phyloP scores from a whole-genome alignment of 2,329 filamentous ascomycete genomes.

The Penicillium brasilianum region DNA sequence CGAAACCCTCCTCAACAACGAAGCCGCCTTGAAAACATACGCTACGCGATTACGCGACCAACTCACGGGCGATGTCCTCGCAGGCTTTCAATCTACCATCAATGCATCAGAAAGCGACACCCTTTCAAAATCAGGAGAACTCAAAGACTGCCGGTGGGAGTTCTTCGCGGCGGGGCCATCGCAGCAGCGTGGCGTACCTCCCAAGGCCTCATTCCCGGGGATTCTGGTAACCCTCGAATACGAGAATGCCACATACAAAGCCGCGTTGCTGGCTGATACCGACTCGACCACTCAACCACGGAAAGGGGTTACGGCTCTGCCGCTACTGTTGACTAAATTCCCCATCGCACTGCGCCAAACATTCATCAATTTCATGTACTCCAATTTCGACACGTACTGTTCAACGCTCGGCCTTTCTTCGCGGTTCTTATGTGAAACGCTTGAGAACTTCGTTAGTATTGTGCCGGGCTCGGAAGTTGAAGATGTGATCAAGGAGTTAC shows the following conservation, averaged over 20 bases:
- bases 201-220: conserved; percentile 38
- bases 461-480: conserved; percentile 29
- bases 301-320: conserved; percentile 53
- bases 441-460: conserved; percentile 47
- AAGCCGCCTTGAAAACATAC: conserved; percentile 49
- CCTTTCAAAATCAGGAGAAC: conserved; percentile 52
- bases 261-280: conserved; percentile 54
- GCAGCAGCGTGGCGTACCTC: conserved; percentile 35
- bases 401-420: conserved; percentile 52
- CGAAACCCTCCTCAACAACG: conserved; percentile 41
- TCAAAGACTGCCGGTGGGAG: conserved; percentile 55
- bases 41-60: conserved; percentile 55
- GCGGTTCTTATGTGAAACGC: conserved; percentile 49
- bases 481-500: conserved; percentile 45
- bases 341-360: conserved; percentile 56
- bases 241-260: conserved; percentile 56
- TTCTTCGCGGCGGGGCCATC: conserved; percentile 40
- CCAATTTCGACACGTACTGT: conserved; percentile 57
- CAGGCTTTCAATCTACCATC: conserved; percentile 49
- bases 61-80: conserved; percentile 55
- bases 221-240: conserved; percentile 57
- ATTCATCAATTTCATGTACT: conserved; percentile 55
- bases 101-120: conserved; percentile 42
- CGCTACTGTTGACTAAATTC: conserved; percentile 57
- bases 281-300: conserved; percentile 21